A percentile compares a stretch with the other conserved stretches of the same genome.
phyloP scores from a whole-genome alignment of 495 filamentous ascomycete genomes.

The Tuber umbilicatum region DNA sequence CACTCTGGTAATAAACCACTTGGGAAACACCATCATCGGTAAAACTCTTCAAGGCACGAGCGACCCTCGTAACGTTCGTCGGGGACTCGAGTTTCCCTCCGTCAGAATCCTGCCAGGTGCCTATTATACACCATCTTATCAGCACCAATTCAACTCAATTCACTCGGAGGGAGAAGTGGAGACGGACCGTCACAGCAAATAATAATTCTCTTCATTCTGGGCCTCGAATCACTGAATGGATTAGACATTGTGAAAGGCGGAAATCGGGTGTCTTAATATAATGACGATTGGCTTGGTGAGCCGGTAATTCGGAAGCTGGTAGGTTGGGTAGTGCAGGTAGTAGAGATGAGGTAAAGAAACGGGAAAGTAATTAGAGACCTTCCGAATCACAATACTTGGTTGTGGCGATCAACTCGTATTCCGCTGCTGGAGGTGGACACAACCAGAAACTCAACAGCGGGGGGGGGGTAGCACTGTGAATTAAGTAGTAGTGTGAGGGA shows the following conservation, averaged over 20 bases:
- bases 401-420: not conserved
- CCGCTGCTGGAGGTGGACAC: not conserved
- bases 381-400: not conserved
- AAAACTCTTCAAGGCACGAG: slow-evolving; percentile 44
- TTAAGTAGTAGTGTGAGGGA: not conserved
- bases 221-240: slow-evolving; percentile 12
- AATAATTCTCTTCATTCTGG: slow-evolving; percentile 44
- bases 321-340: not conserved
- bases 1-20: slow-evolving; percentile 52
- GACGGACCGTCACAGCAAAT: slow-evolving; percentile 49
- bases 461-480: not conserved
- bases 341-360: not conserved
- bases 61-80: slow-evolving; percentile 52
- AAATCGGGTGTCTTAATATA: not conserved
- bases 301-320: not conserved
- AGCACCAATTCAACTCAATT: not conserved
- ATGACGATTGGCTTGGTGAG: not conserved
- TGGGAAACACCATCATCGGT: slow-evolving; percentile 42
- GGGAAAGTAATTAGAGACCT: not conserved
- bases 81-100: slow-evolving; percentile 40
- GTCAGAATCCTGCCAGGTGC: slow-evolving; percentile 48
- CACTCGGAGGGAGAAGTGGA: not conserved
- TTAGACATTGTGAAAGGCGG: not conserved
- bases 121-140: slow-evolving; percentile 8
- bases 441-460: not conserved